phyloP scores from a whole-genome alignment of 495 filamentous ascomycete genomes.

The Aspergillus sparsus region DNA sequence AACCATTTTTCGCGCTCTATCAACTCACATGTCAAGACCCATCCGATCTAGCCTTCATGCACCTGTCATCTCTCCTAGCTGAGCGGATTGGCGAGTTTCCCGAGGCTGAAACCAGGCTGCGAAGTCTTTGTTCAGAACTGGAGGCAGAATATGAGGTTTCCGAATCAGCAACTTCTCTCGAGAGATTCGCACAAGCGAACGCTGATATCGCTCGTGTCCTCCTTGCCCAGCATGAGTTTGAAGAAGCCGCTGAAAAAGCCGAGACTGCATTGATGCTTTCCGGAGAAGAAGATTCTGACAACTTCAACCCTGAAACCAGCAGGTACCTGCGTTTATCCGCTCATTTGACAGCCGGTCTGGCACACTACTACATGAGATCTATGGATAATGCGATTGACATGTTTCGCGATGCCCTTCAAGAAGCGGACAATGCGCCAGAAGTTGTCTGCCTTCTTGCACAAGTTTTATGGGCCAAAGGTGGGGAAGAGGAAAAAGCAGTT shows the following conservation, averaged over 20 bases:
- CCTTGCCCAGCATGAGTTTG: slow-evolving; percentile 65
- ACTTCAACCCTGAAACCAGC: slow-evolving; percentile 58
- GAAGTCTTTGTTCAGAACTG: slow-evolving; percentile 62
- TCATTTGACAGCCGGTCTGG: slow-evolving; percentile 82
- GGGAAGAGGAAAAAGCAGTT: slow-evolving; percentile 67
- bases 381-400: slow-evolving; percentile 69
- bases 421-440: slow-evolving; percentile 76
- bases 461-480: slow-evolving; percentile 88
- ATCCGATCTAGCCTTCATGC: slow-evolving; percentile 65
- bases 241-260: slow-evolving; percentile 68
- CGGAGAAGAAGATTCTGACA: slow-evolving; percentile 54
- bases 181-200: slow-evolving; percentile 79
- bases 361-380: slow-evolving; percentile 66
- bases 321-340: slow-evolving; percentile 74
- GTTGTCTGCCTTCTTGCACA: slow-evolving; percentile 86
- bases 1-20: slow-evolving; percentile 83
- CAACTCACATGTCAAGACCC: slow-evolving; percentile 72
- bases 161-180: slow-evolving; percentile 71
- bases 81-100: slow-evolving; percentile 72
- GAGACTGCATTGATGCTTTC: slow-evolving; percentile 72
- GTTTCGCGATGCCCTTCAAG: slow-evolving; percentile 79
- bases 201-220: slow-evolving; percentile 79
- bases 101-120: slow-evolving; percentile 65
- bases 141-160: slow-evolving; percentile 82
- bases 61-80: slow-evolving; percentile 76